Evolutionary conservation across 768 basidiomycete genomes (phyloP), one percentile per base, ranked within the genome.

Genomic region (Russula vinacea): DNA sequence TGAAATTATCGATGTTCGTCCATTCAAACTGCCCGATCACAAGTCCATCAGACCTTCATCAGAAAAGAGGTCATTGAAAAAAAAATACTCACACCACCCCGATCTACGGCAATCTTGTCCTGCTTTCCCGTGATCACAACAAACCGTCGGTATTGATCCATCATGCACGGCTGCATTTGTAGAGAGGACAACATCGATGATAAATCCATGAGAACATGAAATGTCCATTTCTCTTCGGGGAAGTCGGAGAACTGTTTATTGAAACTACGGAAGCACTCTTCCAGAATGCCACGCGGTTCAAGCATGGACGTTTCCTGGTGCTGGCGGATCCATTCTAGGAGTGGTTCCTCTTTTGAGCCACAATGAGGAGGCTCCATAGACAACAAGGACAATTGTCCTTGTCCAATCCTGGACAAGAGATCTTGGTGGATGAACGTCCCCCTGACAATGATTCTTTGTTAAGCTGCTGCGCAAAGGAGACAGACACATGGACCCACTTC

Each of bases 101-200:
- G 73, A 50, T 78, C 71, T 19, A 57, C 51, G 63, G 35, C 65
- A 62, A 13, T 60, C 65, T 66, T 80, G 76, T 39, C 70, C 73
- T 50, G 74, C 70, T 54, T 76, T 75, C 68, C 71, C 29, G 71
- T 79, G 42, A 92, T 74, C 1, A 88, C 78, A 13, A 88, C 83
- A 73, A 82, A 91, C 32, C 90, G 82, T 32, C 90, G 81, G 70
- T 86, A 85, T 35, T 77, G 70, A 53, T 78, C 74, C 82, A 87
- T 84, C 40, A 90, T 76, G 26, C 69, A 73, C n/a, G 86, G 87
- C 64, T 90, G 88, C 50, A 74, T 73, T 68, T 88, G 86, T 78
- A 89, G 81, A 0, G 65, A 56, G 26, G 24, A 59, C 24, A 60
- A 14, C 7, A 55, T 60, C 14, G 42, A 49, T 2, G 74, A 71